Conservation (phyloP, 345 rosid genomes). For the Psidium guajava region DNA sequence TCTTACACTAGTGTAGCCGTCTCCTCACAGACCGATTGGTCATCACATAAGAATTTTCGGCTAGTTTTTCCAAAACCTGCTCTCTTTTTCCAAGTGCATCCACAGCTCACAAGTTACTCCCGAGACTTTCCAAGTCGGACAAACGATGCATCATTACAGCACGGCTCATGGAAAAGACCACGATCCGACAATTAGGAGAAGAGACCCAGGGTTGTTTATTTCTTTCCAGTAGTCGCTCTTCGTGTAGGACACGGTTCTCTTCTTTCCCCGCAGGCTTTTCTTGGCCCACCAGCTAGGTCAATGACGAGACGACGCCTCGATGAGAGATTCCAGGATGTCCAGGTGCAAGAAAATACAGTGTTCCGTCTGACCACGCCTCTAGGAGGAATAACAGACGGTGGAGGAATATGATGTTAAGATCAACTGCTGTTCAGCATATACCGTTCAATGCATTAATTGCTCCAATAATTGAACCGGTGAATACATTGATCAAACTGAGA, state of each 20-base stretch:
- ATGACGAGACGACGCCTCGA: neutral
- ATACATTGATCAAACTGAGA: neutral
- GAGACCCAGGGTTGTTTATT: neutral
- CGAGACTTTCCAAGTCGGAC: neutral
- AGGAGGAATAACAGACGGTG: neutral
- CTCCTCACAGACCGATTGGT: neutral
- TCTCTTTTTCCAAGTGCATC: neutral
- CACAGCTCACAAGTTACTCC: neutral
- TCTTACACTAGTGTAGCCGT: neutral
- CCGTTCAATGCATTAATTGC: neutral
- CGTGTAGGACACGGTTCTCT: neutral
- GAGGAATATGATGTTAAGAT: neutral
- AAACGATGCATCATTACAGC: neutral
- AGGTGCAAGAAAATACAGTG: neutral
- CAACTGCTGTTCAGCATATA: neutral
- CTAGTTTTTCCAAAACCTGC: neutral
- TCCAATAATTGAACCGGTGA: neutral
- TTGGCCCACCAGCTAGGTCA: neutral
- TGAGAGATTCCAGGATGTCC: neutral
- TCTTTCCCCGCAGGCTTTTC: neutral
- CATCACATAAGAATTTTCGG: neutral
- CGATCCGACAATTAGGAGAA: neutral
- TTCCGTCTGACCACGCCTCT: neutral
- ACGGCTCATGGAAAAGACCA: neutral
- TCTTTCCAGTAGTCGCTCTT: neutral